Conservation (phyloP, 257 asterid species). For the Phtheirospermum japonicum region DNA sequence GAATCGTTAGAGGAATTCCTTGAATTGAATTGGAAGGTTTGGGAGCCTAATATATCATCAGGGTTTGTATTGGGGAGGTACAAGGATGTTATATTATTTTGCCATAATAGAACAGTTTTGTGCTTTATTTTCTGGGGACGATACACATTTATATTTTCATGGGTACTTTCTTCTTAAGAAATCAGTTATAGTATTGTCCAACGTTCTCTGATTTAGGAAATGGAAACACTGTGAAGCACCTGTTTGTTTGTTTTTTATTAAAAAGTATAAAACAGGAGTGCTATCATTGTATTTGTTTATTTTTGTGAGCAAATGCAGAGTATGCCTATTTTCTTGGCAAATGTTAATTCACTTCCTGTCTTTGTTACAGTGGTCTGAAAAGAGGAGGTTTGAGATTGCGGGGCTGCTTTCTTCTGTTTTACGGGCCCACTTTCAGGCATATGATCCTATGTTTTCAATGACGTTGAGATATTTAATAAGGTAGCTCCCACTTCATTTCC, state of each 20-base stretch:
- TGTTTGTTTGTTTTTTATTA: constrained; percentile 9
- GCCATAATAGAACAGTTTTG: background rate
- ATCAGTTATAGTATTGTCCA: constrained; percentile 4
- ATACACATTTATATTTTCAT: constrained; percentile 6
- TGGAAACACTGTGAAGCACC: constrained; percentile 6
- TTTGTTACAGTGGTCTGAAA: constrained; percentile 84
- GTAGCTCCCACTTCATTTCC: constrained; percentile 34
- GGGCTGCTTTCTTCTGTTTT: constrained; percentile 82
- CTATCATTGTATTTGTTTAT: background rate
- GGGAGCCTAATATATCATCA: background rate
- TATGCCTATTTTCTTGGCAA: constrained; percentile 7
- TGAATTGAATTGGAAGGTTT: background rate
- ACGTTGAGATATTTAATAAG: constrained; percentile 91
- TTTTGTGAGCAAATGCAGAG: constrained; percentile 15
- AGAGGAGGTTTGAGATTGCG: constrained; percentile 87
- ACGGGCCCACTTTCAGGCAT: constrained; percentile 77
- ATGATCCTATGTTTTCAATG: constrained; percentile 88
- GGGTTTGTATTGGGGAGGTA: background rate
- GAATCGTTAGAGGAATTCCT: background rate
- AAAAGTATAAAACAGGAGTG: constrained; percentile 6
- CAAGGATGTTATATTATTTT: background rate
- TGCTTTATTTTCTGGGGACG: background rate
- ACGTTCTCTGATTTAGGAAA: constrained; percentile 12
- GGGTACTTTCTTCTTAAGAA: background rate
- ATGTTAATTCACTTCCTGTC: constrained; percentile 2